A percentile compares a stretch with the other conserved stretches of the same genome.
These are phyloP conservation scores for Arabis hirsuta DNA, from an alignment of 345 rosid genomes.

Conservation along the genomic window DNA sequence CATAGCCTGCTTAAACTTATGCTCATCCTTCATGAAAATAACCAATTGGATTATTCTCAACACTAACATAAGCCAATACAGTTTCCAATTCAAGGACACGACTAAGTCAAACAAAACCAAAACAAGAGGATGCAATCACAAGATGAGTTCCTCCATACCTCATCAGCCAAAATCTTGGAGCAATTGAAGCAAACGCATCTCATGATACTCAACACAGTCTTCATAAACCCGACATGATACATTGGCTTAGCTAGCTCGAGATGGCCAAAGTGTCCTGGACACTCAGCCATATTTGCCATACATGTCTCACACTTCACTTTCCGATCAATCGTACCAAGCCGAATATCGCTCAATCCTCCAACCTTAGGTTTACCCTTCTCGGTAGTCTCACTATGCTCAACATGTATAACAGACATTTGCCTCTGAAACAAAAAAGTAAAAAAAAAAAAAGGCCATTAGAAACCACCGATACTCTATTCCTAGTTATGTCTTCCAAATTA, in stretches of 20 bases:
- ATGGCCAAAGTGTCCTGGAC: conserved; percentile 96
- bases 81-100: not conserved
- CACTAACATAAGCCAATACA: conserved; percentile 8
- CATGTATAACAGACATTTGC: conserved; percentile 93
- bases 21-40: conserved; percentile 73
- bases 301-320: conserved; percentile 94
- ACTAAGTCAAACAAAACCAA: conserved; percentile 11
- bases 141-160: conserved; percentile 52
- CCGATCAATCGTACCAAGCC: conserved; percentile 91
- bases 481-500: not conserved
- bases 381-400: conserved; percentile 86
- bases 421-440: conserved; percentile 53
- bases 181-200: conserved; percentile 95
- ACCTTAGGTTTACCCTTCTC: conserved; percentile 92
- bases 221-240: conserved; percentile 93
- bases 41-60: conserved; percentile 29
- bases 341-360: conserved; percentile 80
- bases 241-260: conserved; percentile 97
- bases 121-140: not conserved
- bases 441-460: conserved; percentile 10
- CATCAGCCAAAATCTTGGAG: conserved; percentile 87
- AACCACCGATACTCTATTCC: not conserved
- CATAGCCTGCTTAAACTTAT: conserved; percentile 92
- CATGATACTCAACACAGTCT: conserved; percentile 90
- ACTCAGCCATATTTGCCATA: conserved; percentile 93